Base-by-base conservation (phyloP, 2,329 filamentous ascomycete species). In the Penicillium sp. region DNA sequence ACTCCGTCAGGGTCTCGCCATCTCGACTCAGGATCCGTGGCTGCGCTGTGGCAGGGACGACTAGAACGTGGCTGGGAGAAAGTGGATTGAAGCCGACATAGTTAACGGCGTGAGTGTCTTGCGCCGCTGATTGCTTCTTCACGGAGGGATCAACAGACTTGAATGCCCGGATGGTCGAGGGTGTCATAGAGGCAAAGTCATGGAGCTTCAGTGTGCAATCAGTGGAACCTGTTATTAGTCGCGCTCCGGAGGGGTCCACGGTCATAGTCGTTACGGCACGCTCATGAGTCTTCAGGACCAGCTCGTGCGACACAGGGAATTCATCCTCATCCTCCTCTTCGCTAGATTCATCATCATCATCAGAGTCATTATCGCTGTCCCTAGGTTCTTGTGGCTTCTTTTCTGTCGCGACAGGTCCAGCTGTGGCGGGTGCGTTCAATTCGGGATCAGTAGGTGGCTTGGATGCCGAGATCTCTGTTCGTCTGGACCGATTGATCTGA, bases 111-210 rank as follows among this genome's bases (percentile, higher is more conserved):
- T 98, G 95, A 19, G 92, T 90, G 75, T 98, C 95, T 40, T 89
- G 85, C 58, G 83, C 87, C 5, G 89, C 84, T 4, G 87, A 84
- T 48, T 83, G 77, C 74, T 96, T 97, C 30, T 87, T 86, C 55
- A 88, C 86, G 69, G 89, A 93, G 0, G 95, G 94, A 73, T 99
- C 94, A 52, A 98, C 84, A 8, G 89, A 93, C 72, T 92, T 93
- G 83, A 99, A 99, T 0, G 95, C 92, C 69, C 94, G 90, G 55
- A 99, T 85, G 0, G 95, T 98, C 5, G 93, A 95, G 1, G 93
- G 92, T 0, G 94, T 97, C 89, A 99, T 96, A 51, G 93, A 91
- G 2, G 93, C 88, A 75, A 99, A 96, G 75, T 99, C 94, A 79
- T 97, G 93, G 19, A 99, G 83, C 74, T 97, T 98, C 70, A 98